Evolutionary conservation across 768 basidiomycete genomes (phyloP).

Genomic region (Leccinum longicurvipes): DNA sequence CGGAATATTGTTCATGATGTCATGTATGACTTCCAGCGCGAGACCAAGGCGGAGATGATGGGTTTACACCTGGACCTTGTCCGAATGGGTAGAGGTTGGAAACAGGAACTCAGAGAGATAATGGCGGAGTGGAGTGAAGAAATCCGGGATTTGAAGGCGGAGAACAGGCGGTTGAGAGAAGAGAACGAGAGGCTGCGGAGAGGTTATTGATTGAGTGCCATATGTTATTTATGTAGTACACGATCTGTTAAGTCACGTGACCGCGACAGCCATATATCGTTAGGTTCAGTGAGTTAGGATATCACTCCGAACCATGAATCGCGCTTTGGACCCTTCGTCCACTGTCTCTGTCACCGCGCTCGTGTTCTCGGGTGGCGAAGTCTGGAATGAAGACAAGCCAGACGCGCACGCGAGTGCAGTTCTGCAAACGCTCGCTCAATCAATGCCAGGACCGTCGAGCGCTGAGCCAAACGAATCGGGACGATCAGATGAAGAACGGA

Average conservation of each 20-base stretch:
- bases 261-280: background rate
- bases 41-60: conserved; percentile 68
- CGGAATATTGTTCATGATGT: conserved; percentile 65
- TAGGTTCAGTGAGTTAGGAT: too few relatives aligned
- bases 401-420: conserved; percentile 1
- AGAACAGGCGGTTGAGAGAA: conserved; percentile 54
- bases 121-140: conserved; percentile 65
- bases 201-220: conserved; percentile 28
- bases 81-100: conserved; percentile 68
- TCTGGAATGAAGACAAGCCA: conserved; percentile 15
- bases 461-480: background rate
- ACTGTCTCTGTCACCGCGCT: conserved; percentile 22
- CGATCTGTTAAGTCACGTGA: conserved; percentile 11
- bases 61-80: conserved; percentile 73
- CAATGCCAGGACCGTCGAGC: conserved; percentile 13
- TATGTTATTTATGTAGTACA: too few relatives aligned
- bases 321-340: conserved; percentile 5
- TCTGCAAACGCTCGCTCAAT: conserved; percentile 7
- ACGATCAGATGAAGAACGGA: conserved; percentile 4
- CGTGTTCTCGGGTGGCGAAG: conserved; percentile 31
- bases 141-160: conserved; percentile 41
- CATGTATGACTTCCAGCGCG: conserved; percentile 69
- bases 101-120: conserved; percentile 55
- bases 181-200: conserved; percentile 63
- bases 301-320: conserved; percentile 5